A percentile compares a stretch with the other conserved stretches of the same genome.
Conservation (phyloP, 2,329 filamentous ascomycete species). For the Cladobotryum mycophilum region DNA sequence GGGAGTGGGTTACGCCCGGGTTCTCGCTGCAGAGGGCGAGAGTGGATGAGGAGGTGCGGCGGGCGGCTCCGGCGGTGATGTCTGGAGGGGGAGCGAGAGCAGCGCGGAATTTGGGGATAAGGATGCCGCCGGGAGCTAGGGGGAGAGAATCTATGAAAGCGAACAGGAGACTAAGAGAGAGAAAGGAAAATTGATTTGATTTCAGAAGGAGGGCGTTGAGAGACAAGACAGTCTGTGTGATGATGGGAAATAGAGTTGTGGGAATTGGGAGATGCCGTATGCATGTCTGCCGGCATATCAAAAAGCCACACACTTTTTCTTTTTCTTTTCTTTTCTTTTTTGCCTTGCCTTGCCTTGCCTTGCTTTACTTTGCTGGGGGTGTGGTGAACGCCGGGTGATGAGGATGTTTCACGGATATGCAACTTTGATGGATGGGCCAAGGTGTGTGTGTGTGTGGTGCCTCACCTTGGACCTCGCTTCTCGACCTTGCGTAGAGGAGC, state of each 20-base stretch:
- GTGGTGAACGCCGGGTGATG: neutral
- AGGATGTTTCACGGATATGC: neutral
- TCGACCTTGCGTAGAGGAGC: too few species aligned
- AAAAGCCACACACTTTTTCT: too few species aligned
- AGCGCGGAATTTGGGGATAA: slow-evolving; percentile 38
- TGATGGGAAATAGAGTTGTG: too few species aligned
- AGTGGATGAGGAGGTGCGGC: slow-evolving; percentile 59
- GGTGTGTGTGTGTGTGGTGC: too few species aligned
- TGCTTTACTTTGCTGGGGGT: too few species aligned
- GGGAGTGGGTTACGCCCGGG: slow-evolving; percentile 82
- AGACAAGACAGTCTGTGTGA: too few species aligned
- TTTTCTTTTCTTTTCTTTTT: too few species aligned
- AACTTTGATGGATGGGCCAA: too few species aligned
- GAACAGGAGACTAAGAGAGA: neutral
- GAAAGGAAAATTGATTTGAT: neutral
- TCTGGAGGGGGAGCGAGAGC: slow-evolving; percentile 13
- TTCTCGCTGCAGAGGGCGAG: slow-evolving; percentile 79
- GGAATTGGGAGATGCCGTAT: too few species aligned
- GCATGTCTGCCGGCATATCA: too few species aligned
- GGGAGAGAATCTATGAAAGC: slow-evolving; percentile 30
- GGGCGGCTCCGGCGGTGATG: slow-evolving; percentile 16
- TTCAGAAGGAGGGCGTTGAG: neutral
- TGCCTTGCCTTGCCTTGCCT: too few species aligned
- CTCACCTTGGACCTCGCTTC: too few species aligned
- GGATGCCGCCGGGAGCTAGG: slow-evolving; percentile 45